phyloP scores from a whole-genome alignment of 441 rosid species.

The Populus hybrid region DNA sequence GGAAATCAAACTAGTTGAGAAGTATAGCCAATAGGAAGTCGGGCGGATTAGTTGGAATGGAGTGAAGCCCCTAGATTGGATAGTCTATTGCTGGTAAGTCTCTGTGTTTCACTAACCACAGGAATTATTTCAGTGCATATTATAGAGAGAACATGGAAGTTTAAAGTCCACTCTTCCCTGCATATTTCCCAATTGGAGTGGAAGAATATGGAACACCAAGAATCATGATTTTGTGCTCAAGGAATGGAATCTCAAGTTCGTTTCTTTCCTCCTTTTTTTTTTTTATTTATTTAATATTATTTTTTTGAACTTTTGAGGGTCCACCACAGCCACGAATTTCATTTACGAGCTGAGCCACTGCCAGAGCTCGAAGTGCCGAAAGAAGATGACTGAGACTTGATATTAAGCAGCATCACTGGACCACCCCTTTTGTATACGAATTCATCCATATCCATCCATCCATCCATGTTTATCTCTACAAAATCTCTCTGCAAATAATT shows the following conservation, averaged over 20 bases:
- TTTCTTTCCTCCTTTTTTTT: background rate
- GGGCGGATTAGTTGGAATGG: too few species aligned
- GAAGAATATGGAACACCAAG: slow-evolving; percentile 4
- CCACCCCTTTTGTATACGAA: background rate
- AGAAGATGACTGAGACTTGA: slow-evolving; percentile 7
- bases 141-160: background rate
- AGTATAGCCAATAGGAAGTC: too few species aligned
- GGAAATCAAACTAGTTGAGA: too few species aligned
- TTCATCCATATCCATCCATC: background rate
- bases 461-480: too few species aligned
- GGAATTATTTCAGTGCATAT: too few species aligned
- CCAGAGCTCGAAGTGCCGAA: background rate
- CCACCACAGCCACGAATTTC: too few species aligned
- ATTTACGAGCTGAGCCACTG: background rate
- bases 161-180: background rate
- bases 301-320: background rate
- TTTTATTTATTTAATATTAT: background rate
- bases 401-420: slow-evolving; percentile 9
- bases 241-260: slow-evolving; percentile 18
- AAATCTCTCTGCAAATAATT: background rate
- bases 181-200: slow-evolving; percentile 9
- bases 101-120: too few species aligned
- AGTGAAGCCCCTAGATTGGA: too few species aligned
- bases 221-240: background rate
- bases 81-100: too few species aligned